phyloP scores from a whole-genome alignment of 257 asterid species.

The Rehmannia glutinosa region DNA sequence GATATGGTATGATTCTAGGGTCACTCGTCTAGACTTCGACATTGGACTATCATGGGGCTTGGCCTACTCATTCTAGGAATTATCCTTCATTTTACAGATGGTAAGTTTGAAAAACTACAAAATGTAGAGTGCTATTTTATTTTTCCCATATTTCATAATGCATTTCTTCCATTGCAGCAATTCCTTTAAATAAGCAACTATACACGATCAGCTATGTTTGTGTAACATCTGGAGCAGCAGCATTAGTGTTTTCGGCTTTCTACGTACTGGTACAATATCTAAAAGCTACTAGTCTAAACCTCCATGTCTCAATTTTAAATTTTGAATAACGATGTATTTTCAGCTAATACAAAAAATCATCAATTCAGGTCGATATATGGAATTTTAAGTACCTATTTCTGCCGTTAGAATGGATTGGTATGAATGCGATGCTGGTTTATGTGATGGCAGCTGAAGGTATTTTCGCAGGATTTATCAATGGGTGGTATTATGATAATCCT shows the following conservation, averaged over 20 bases:
- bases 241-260: constrained; percentile 56
- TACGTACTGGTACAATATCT: constrained; percentile 46
- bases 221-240: constrained; percentile 73
- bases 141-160: background rate
- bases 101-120: constrained; percentile 33
- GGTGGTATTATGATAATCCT: constrained; percentile 73
- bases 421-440: constrained; percentile 85
- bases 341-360: background rate
- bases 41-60: constrained; percentile 54
- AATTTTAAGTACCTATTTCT: constrained; percentile 39
- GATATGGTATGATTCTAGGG: constrained; percentile 28
- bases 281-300: background rate
- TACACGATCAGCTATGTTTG: constrained; percentile 75
- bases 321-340: background rate
- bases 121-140: background rate
- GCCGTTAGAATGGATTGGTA: constrained; percentile 75
- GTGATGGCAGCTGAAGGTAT: constrained; percentile 77
- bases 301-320: background rate
- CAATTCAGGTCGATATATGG: constrained; percentile 55
- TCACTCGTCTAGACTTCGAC: constrained; percentile 59
- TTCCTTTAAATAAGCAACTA: constrained; percentile 71
- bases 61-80: constrained; percentile 52
- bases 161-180: constrained; percentile 41
- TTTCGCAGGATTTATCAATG: constrained; percentile 72
- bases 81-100: constrained; percentile 58